These are phyloP conservation scores for Podila horticola DNA, from an alignment of 192 early-diverging fungal species.

Conservation along the genomic window DNA sequence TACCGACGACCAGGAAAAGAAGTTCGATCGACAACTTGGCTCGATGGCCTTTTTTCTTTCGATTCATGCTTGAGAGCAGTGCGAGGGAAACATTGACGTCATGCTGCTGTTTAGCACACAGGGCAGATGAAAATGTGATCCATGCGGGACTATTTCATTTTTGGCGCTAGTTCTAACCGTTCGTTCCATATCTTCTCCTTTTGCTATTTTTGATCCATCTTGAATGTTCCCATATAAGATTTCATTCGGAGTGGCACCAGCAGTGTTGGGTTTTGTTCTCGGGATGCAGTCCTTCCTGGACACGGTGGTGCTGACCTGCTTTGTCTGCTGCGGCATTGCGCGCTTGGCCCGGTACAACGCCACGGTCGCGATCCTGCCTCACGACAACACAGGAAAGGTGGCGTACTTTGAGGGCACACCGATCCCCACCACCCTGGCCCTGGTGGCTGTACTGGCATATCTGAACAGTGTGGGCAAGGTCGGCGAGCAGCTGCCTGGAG, in stretches of 20 bases:
- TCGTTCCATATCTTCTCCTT: neutral
- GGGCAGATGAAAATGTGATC: too few relatives aligned
- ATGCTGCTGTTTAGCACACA: too few relatives aligned
- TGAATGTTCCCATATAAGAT: constrained; percentile 54
- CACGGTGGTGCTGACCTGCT: constrained; percentile 79
- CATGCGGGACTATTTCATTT: too few relatives aligned
- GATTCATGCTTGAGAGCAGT: too few relatives aligned
- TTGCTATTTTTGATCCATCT: constrained; percentile 1
- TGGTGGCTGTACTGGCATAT: constrained; percentile 76
- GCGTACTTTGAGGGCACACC: constrained; percentile 91
- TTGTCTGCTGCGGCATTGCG: constrained; percentile 88
- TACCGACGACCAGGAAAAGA: too few relatives aligned
- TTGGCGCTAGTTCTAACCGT: neutral
- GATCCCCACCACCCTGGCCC: constrained; percentile 80
- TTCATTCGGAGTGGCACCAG: constrained; percentile 84
- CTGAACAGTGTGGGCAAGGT: constrained; percentile 59
- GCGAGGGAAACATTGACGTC: too few relatives aligned
- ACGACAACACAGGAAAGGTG: constrained; percentile 82
- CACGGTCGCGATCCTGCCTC: constrained; percentile 81
- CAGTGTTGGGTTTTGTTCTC: constrained; percentile 83
- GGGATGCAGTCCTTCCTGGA: constrained; percentile 89
- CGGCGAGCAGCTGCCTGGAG: constrained; percentile 70
- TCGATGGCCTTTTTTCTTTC: too few relatives aligned
- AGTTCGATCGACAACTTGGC: too few relatives aligned
- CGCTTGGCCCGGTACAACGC: constrained; percentile 91